A percentile compares a stretch with the other conserved stretches of the same genome.
These are phyloP conservation scores for Xerocomellus intermedius DNA, from an alignment of 768 basidiomycete species.

Conservation along the genomic window DNA sequence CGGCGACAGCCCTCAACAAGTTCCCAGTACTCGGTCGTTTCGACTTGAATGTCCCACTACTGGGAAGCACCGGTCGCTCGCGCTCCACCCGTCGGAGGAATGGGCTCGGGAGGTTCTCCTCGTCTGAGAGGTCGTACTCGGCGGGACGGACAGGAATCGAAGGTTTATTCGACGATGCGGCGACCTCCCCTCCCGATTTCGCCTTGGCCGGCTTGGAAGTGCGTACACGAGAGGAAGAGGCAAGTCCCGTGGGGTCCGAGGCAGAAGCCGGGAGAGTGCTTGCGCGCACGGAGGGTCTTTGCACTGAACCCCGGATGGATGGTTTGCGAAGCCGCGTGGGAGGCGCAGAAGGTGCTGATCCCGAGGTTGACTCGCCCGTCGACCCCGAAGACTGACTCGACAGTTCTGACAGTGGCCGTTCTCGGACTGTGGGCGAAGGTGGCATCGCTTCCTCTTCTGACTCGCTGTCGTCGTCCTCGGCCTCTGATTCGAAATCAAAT, in stretches of 20 bases:
- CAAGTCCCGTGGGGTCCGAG: slow-evolving; percentile 39
- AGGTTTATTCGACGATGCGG: slow-evolving; percentile 9
- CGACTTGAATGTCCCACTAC: slow-evolving; percentile 14
- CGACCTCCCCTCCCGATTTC: slow-evolving; percentile 2
- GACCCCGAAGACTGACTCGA: slow-evolving; percentile 29
- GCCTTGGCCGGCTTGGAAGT: slow-evolving; percentile 17
- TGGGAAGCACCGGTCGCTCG: slow-evolving; percentile 22
- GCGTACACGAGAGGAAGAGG: slow-evolving; percentile 20
- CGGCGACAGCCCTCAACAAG: slow-evolving; percentile 57
- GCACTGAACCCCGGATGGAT: slow-evolving; percentile 47
- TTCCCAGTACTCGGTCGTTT: slow-evolving; percentile 54
- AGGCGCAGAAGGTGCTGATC: slow-evolving; percentile 26
- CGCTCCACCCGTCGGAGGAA: slow-evolving; percentile 64
- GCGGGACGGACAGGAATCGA: slow-evolving; percentile 31
- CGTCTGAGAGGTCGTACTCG: slow-evolving; percentile 69
- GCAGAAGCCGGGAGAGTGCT: slow-evolving; percentile 35
- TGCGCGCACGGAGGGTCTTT: slow-evolving; percentile 29
- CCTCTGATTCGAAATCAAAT: slow-evolving; percentile 55
- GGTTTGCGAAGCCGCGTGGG: slow-evolving; percentile 55
- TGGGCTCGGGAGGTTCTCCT: slow-evolving; percentile 84
- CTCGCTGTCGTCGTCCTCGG: slow-evolving; percentile 32
- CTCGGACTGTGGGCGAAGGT: slow-evolving; percentile 49
- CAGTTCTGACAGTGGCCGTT: slow-evolving; percentile 34
- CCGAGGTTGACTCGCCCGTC: slow-evolving; percentile 22
- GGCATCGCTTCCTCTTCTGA: slow-evolving; percentile 32